Percentiles rank a stretch among this genome's conserved stretches.
These are phyloP conservation scores for Hylodesmum podocarpum DNA, from an alignment of 306 rosid genomes.

Conservation along the genomic window DNA sequence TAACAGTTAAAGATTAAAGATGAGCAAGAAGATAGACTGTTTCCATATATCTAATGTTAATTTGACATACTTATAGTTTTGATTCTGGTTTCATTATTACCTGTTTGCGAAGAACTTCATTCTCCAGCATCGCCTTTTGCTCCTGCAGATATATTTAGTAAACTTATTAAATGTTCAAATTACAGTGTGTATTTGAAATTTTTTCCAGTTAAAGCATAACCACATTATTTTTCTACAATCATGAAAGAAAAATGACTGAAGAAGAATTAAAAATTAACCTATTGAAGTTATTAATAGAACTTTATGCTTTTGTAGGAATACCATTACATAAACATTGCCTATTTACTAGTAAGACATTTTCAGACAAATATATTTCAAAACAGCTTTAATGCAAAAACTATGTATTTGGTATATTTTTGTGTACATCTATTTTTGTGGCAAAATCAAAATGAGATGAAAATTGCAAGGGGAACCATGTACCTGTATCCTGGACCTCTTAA, in stretches of 20 bases:
- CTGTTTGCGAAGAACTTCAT: conserved; percentile 56
- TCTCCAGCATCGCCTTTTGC: conserved; percentile 56
- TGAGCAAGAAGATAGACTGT: neutral
- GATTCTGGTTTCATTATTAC: conserved; percentile 22
- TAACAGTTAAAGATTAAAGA: neutral
- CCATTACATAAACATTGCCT: neutral
- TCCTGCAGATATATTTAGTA: conserved; percentile 42
- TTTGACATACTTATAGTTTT: neutral
- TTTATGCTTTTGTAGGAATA: neutral
- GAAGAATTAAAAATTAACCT: neutral
- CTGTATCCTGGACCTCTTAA: conserved; percentile 59
- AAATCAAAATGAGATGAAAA: neutral
- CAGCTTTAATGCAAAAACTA: neutral
- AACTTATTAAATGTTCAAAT: neutral
- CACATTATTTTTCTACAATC: neutral
- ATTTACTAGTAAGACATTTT: neutral
- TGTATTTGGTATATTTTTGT: neutral
- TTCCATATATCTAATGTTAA: neutral
- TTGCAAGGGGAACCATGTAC: conserved; percentile 29
- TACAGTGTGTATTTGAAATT: neutral
- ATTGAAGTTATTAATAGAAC: neutral
- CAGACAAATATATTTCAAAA: neutral
- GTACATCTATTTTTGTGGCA: neutral
- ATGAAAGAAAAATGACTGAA: neutral
- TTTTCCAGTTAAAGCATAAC: neutral